These are phyloP conservation scores for Jacaranda copaia DNA, from an alignment of 257 asterid genomes.

Conservation along the genomic window DNA sequence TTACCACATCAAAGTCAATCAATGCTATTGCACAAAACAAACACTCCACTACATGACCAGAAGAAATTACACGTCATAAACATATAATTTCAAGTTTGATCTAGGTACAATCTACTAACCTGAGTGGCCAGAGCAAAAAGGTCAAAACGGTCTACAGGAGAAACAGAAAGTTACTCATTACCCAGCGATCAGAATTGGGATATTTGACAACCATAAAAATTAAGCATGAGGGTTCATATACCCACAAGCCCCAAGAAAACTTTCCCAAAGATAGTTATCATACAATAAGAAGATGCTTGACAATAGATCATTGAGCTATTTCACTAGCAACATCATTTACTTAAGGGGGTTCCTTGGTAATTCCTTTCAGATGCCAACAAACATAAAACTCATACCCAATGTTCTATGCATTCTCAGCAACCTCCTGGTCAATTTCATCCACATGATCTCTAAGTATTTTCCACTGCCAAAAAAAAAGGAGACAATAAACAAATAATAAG, in stretches of 20 bases:
- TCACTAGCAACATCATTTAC: conserved; percentile 25
- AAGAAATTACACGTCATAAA: background rate
- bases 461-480: conserved; percentile 64
- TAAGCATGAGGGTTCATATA: conserved; percentile 27
- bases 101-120: conserved; percentile 7
- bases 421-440: conserved; percentile 76
- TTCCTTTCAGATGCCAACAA: conserved; percentile 6
- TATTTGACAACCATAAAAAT: background rate
- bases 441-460: conserved; percentile 71
- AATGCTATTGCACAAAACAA: background rate
- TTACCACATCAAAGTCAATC: background rate
- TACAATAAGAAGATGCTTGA: conserved; percentile 8
- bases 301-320: conserved; percentile 20
- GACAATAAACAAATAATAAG: background rate
- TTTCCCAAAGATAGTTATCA: conserved; percentile 15
- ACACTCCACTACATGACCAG: background rate
- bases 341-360: background rate
- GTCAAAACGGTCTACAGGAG: background rate
- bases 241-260: conserved; percentile 33
- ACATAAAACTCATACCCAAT: background rate
- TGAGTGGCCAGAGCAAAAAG: conserved; percentile 18
- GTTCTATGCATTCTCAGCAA: conserved; percentile 49
- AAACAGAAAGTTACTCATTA: background rate
- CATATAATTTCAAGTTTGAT: background rate
- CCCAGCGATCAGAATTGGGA: background rate